Base-by-base conservation (phyloP, 2,329 filamentous ascomycete species). In the Penicillium sp. region DNA sequence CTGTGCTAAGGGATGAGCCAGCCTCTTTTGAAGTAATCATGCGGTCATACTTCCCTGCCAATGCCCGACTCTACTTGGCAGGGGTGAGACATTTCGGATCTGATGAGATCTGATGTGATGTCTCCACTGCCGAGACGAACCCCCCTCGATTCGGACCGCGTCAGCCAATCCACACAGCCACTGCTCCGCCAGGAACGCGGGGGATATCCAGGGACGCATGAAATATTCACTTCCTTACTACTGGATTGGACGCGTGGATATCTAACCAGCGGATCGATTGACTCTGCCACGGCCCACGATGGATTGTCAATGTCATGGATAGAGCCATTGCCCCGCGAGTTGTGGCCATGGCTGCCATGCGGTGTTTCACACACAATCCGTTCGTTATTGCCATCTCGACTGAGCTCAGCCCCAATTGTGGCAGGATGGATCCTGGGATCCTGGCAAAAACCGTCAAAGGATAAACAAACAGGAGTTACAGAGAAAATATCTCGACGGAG, bases 211-310 rank as follows among this genome's bases (percentile, higher is more conserved):
- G 37, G 56, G 40, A 49, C 45, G 44, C 19, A 9, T 15, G 7
- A 5, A 8, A 35, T 30, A 3, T 28, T 12, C 35, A 5, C 10
- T 38, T 40, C 19, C 33, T 38, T 38, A 15, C 35, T 15, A 22
- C 35, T 54, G 35, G 5, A 17, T 13, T 12, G 8, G 6, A 9
- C 6, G 51, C 22, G 35, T 38, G 35, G 51, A 35, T 61, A 45
- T 33, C 51, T 53, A 10, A 56, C 26, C 28, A n/a, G 51, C 19
- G 24, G 33, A 22, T 44, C 19, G 38, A 44, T 33, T 26, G 22
- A 44, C 37, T 24, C 54, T 57, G 55, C 60, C 54, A 61, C 55
- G 38, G 51, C 42, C 60, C 54, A 61, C 55, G 38, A 54, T 47
- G 22, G 49, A 65, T 56, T 63, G 4, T 28, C 44, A 62, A 58